phyloP scores from a whole-genome alignment of 768 basidiomycete species.

The Daedaleopsis sinensis region DNA sequence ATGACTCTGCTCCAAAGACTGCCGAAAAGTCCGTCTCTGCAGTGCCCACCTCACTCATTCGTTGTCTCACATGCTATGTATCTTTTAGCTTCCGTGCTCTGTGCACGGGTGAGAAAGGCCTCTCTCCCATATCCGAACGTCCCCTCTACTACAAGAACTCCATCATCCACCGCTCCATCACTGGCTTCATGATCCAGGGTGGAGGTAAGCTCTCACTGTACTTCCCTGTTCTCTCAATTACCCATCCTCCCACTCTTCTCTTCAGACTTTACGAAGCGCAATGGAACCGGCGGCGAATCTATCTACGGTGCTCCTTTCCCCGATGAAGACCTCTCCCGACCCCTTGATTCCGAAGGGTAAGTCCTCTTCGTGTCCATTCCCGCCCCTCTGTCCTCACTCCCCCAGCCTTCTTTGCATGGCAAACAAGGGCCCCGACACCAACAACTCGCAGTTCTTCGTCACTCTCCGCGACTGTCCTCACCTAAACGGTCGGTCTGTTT shows the following conservation, averaged over 20 bases:
- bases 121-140: conserved; percentile 61
- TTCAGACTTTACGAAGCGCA: conserved; percentile 76
- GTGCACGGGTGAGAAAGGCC: conserved; percentile 85
- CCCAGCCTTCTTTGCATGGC: conserved; percentile 84
- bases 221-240: background rate
- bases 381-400: background rate
- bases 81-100: conserved; percentile 74
- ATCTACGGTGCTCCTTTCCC: conserved; percentile 77
- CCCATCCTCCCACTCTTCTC: background rate
- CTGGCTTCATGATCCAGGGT: conserved; percentile 80
- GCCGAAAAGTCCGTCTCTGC: conserved; percentile 70
- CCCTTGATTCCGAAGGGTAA: conserved; percentile 67
- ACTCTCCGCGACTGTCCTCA: conserved; percentile 78
- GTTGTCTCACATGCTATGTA: background rate
- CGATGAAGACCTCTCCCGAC: conserved; percentile 73
- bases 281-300: conserved; percentile 80
- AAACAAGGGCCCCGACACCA: conserved; percentile 83
- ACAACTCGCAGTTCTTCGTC: conserved; percentile 86
- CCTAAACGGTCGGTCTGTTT: conserved; percentile 57
- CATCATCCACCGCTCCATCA: conserved; percentile 78
- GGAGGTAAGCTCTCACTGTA: conserved; percentile 52
- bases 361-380: conserved; percentile 22
- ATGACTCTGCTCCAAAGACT: conserved; percentile 73
- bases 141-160: conserved; percentile 84
- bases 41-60: conserved; percentile 3